phyloP scores from a whole-genome alignment of 805 yeast genomes.

The Debaryomyces castellii region DNA sequence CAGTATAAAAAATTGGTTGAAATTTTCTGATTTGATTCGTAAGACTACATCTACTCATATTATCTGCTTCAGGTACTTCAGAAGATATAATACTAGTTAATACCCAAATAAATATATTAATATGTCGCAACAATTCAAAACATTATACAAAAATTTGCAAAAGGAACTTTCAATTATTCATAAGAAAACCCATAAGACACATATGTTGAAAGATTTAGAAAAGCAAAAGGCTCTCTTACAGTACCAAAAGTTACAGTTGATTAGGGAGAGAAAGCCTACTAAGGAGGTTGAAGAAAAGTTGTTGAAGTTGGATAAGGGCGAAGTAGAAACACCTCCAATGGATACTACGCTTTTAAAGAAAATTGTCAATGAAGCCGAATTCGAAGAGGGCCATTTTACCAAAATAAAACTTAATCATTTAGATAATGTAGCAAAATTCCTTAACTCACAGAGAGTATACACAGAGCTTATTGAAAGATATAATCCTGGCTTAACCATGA shows the following conservation, averaged over 20 bases:
- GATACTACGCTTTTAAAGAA: conserved; percentile 8
- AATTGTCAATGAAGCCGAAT: conserved; percentile 6
- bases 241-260: conserved; percentile 48
- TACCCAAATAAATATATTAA: too few species aligned
- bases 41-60: too few species aligned
- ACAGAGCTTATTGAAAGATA: conserved; percentile 79
- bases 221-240: conserved; percentile 46
- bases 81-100: not conserved
- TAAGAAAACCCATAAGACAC: conserved; percentile 34
- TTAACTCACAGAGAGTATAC: conserved; percentile 74
- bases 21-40: not conserved
- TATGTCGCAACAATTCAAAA: conserved; percentile 9
- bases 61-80: too few species aligned
- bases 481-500: conserved; percentile 78
- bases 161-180: conserved; percentile 42
- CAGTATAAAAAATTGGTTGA: not conserved
- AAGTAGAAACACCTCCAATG: conserved; percentile 3
- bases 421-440: conserved; percentile 58
- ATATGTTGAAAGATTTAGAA: conserved; percentile 38
- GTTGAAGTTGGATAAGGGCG: conserved; percentile 14
- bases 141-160: conserved; percentile 22
- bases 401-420: conserved; percentile 36
- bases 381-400: conserved; percentile 5
- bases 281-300: conserved; percentile 33
- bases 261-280: conserved; percentile 34